Conservation (phyloP, 306 rosid species). For the Senna siamea region DNA sequence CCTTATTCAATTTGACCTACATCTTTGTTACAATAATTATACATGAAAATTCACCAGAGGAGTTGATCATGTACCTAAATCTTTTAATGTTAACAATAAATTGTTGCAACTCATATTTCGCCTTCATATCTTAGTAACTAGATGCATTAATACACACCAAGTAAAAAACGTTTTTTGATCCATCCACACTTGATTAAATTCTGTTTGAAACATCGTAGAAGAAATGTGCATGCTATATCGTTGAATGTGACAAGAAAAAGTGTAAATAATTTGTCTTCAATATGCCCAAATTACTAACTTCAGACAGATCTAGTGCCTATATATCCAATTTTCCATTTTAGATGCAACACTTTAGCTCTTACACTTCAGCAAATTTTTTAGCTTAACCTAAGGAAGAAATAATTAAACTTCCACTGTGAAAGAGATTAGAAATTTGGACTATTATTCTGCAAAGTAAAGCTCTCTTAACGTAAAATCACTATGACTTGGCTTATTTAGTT, state of each 20-base stretch:
- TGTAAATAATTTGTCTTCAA: background rate
- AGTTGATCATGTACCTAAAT: slow-evolving; percentile 20
- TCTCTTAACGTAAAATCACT: background rate
- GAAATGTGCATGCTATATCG: slow-evolving; percentile 4
- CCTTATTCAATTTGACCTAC: background rate
- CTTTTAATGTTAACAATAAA: slow-evolving; percentile 17
- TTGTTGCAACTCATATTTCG: slow-evolving; percentile 2
- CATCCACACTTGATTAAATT: slow-evolving; percentile 24
- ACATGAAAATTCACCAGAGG: background rate
- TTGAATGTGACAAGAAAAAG: slow-evolving; percentile 18
- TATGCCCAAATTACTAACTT: slow-evolving; percentile 4
- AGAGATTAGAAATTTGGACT: slow-evolving; percentile 7
- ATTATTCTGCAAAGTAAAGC: slow-evolving; percentile 9
- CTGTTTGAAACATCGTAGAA: background rate
- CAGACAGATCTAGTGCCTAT: slow-evolving; percentile 1
- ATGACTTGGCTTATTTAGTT: slow-evolving; percentile 26
- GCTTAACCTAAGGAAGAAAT: slow-evolving; percentile 9
- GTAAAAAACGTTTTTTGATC: background rate
- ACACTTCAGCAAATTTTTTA: background rate
- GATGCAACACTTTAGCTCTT: slow-evolving; percentile 12
- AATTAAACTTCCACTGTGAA: slow-evolving; percentile 24
- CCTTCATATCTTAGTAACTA: background rate
- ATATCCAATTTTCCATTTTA: slow-evolving; percentile 1
- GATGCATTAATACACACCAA: slow-evolving; percentile 26
- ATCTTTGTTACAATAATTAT: slow-evolving; percentile 15